Conservation (phyloP, 116 monocot genomes). For the Zostera marina region DNA sequence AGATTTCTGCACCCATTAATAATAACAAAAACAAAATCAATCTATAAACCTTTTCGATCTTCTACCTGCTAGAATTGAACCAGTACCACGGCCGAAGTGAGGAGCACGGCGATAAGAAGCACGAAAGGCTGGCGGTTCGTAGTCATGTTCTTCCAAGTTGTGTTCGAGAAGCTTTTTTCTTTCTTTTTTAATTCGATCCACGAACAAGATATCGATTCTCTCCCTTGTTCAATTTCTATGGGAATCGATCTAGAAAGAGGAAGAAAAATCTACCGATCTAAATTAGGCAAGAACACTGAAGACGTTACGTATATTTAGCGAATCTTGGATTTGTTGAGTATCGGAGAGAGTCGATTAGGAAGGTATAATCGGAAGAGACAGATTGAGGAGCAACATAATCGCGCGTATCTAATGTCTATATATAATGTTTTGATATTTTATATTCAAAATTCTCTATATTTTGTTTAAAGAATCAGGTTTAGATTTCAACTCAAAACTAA, state of each 20-base stretch:
- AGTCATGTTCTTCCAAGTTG: slow-evolving; percentile 10
- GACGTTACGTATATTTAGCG: background rate
- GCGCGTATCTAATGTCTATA: too few relatives aligned
- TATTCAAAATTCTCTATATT: too few relatives aligned
- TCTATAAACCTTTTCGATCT: background rate
- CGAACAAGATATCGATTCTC: background rate
- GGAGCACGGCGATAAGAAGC: slow-evolving; percentile 12
- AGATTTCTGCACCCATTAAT: background rate
- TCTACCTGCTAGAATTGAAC: too few relatives aligned
- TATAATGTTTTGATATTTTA: too few relatives aligned
- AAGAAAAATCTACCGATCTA: background rate
- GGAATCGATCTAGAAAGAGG: too few relatives aligned
- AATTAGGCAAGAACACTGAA: background rate
- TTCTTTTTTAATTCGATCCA: too few relatives aligned
- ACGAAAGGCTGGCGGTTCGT: slow-evolving; percentile 7
- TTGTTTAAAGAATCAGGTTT: too few relatives aligned
- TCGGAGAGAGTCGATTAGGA: too few relatives aligned
- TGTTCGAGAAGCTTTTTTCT: background rate
- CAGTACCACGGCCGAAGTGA: background rate
- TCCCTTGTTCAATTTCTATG: background rate
- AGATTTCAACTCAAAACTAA: too few relatives aligned
- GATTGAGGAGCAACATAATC: too few relatives aligned
- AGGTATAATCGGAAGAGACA: too few relatives aligned
- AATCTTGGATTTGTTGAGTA: too few relatives aligned
- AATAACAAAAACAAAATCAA: background rate